Conservation (phyloP, 177 flowering plant genomes). For the Vitis hybrid region DNA sequence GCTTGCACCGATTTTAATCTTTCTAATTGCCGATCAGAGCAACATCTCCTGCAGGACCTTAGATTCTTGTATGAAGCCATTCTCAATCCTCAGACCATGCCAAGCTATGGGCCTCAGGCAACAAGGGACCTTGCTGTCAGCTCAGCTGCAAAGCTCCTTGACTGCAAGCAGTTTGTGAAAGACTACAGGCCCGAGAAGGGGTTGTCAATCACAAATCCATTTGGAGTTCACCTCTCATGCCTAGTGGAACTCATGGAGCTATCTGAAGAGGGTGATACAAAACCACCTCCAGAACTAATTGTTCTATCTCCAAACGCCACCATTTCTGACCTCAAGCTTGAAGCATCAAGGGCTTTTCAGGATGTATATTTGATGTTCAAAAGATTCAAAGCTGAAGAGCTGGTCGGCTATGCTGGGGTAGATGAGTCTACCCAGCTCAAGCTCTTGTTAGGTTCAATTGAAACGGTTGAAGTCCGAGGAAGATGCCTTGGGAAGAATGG, state of each 20-base stretch:
- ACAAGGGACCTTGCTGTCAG: constrained; percentile 25
- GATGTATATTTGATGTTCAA: constrained; percentile 66
- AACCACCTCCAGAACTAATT: constrained; percentile 66
- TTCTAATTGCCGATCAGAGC: constrained; percentile 35
- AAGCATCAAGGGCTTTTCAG: constrained; percentile 61
- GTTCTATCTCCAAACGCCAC: constrained; percentile 55
- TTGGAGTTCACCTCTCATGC: constrained; percentile 38
- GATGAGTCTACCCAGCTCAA: constrained; percentile 48
- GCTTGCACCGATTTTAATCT: neutral
- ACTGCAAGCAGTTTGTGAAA: constrained; percentile 91
- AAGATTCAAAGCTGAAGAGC: constrained; percentile 60
- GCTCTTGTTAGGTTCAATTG: constrained; percentile 44
- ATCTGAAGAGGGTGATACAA: constrained; percentile 25
- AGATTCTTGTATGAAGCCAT: constrained; percentile 53
- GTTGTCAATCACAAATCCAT: constrained; percentile 12
- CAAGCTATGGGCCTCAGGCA: constrained; percentile 26
- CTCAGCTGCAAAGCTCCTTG: constrained; percentile 65
- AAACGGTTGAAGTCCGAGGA: constrained; percentile 46
- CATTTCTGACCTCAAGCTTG: constrained; percentile 60
- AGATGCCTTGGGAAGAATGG: constrained; percentile 40
- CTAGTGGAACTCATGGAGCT: constrained; percentile 50
- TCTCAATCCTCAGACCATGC: constrained; percentile 55
- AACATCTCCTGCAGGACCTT: constrained; percentile 50
- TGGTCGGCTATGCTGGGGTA: constrained; percentile 45
- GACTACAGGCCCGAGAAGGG: constrained; percentile 40